Base-by-base conservation (phyloP, 106 monocot genomes). In the Dactylorhiza incarnata region DNA sequence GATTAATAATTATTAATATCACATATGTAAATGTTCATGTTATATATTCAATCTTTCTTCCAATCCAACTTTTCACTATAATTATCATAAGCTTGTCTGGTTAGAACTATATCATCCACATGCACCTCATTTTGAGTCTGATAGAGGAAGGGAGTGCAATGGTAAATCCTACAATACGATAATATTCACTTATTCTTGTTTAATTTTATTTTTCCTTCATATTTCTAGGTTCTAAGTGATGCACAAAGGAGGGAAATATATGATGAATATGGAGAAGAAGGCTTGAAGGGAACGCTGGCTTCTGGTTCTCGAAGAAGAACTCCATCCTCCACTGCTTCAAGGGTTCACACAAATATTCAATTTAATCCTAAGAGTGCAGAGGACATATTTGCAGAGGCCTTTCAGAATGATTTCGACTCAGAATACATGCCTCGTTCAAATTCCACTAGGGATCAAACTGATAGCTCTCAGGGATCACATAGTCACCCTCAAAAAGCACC, bases 241-340 rank as follows among this genome's bases (percentile, higher is more conserved):
- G 67, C 77, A 25, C 78, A 88, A 47, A 88, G 81, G 75, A 77
- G 88, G 65, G 88, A 82, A 19, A 78, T 88, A 66, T 88, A 88
- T 69, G 85, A 88, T 76, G 84, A 83, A 51, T 78, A 80, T 82
- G 88, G 88, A 50, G 88, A 88, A 65, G 88, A 88, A 26, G 88
- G 88, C 16, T 54, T 88, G 59, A 88, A 88, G 72, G 88, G 88
- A 7, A 80, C 78, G 77, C 81, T 87, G 9, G 82, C 82, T 48
- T 83, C 89, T 69, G 80, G 88, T 58, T 88, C 91, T 17, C 78
- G 72, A 73, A 83, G 83, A 52, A 73, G 76, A 45, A 14, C 84
- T 29, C 73, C 80, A 17, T 75, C 50, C 37, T 22, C 82, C 46
- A 78, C 68, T 73, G 78, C 72, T 52, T 50, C 82, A 48, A 72